phyloP scores from a whole-genome alignment of 2,329 filamentous ascomycete genomes.

The Sporothrix humicola region DNA sequence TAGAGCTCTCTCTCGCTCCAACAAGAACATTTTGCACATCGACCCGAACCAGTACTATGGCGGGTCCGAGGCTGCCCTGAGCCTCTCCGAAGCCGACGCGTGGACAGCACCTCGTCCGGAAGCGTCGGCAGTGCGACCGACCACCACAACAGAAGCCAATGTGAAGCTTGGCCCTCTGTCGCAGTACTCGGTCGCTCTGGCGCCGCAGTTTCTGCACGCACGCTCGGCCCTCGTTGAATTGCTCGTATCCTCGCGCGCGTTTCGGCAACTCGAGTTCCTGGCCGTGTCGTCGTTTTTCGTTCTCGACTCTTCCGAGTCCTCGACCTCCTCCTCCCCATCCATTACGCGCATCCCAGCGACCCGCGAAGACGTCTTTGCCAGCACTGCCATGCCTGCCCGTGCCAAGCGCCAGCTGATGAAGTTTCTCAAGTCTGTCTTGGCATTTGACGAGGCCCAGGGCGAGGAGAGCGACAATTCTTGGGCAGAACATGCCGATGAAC shows the following conservation, averaged over 20 bases:
- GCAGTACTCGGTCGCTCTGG: slow-evolving; percentile 81
- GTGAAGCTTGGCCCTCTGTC: slow-evolving; percentile 64
- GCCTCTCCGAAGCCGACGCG: slow-evolving; percentile 76
- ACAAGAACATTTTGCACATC: slow-evolving; percentile 88
- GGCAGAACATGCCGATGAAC: slow-evolving; percentile 58
- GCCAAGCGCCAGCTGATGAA: slow-evolving; percentile 91
- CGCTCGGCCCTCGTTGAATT: slow-evolving; percentile 77
- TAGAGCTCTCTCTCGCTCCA: slow-evolving; percentile 90
- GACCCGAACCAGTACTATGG: slow-evolving; percentile 90
- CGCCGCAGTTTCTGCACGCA: slow-evolving; percentile 85
- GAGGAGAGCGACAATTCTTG: slow-evolving; percentile 54
- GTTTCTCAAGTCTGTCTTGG: slow-evolving; percentile 84
- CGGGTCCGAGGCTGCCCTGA: slow-evolving; percentile 82
- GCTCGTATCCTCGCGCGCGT: slow-evolving; percentile 87
- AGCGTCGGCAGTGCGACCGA: slow-evolving; percentile 39
- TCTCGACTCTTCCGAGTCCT: slow-evolving; percentile 51
- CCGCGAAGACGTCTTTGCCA: slow-evolving; percentile 88
- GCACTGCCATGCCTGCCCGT: slow-evolving; percentile 74
- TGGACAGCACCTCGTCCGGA: slow-evolving; percentile 63
- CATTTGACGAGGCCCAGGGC: slow-evolving; percentile 52
- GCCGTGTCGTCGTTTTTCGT: slow-evolving; percentile 94
- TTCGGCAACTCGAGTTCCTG: slow-evolving; percentile 89
- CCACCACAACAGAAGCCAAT: slow-evolving; percentile 42
- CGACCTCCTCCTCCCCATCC: slow-evolving; percentile 25
- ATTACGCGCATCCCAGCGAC: slow-evolving; percentile 82